A percentile compares a stretch with the other conserved stretches of the same genome.
Evolutionary conservation across 2,329 filamentous ascomycete species (phyloP).

Genomic region (Thermoascus crustaceus): DNA sequence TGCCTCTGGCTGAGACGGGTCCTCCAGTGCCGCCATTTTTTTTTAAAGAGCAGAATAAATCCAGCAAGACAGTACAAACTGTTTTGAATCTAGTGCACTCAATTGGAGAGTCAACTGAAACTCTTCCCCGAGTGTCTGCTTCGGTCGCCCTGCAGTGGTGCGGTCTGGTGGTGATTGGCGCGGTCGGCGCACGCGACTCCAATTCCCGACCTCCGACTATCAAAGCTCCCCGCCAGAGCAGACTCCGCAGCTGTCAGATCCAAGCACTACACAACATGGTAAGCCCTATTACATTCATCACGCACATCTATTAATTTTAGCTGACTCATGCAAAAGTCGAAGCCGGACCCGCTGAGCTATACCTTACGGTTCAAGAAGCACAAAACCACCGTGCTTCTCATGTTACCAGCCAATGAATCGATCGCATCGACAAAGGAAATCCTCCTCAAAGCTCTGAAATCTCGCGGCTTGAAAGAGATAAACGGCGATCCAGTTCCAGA

Average conservation of each 20-base stretch:
- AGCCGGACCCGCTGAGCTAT: slow-evolving; percentile 42
- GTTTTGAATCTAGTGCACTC: background rate
- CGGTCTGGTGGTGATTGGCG: too few species aligned
- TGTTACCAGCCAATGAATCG: slow-evolving; percentile 50
- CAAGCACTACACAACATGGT: slow-evolving; percentile 9
- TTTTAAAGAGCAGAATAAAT: too few species aligned
- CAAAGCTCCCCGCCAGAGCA: background rate
- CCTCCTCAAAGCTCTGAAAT: slow-evolving; percentile 49
- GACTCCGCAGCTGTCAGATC: background rate
- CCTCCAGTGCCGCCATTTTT: slow-evolving; percentile 4
- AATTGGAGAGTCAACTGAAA: background rate
- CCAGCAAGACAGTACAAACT: too few species aligned
- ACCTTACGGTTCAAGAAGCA: slow-evolving; percentile 67
- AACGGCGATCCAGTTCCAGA: slow-evolving; percentile 31
- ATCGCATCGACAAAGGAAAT: slow-evolving; percentile 51
- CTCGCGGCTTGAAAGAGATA: slow-evolving; percentile 34
- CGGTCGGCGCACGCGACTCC: background rate
- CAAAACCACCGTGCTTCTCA: slow-evolving; percentile 61
- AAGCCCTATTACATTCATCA: slow-evolving; percentile 1
- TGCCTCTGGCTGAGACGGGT: slow-evolving; percentile 12
- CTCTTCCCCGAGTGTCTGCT: too few species aligned
- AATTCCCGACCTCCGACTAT: slow-evolving; percentile 4
- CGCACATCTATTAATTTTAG: background rate
- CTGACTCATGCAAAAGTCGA: slow-evolving; percentile 9
- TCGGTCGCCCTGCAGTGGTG: too few species aligned